These are phyloP conservation scores for Jamesozyma rosinii DNA, from an alignment of 805 yeast genomes.

Conservation along the genomic window DNA sequence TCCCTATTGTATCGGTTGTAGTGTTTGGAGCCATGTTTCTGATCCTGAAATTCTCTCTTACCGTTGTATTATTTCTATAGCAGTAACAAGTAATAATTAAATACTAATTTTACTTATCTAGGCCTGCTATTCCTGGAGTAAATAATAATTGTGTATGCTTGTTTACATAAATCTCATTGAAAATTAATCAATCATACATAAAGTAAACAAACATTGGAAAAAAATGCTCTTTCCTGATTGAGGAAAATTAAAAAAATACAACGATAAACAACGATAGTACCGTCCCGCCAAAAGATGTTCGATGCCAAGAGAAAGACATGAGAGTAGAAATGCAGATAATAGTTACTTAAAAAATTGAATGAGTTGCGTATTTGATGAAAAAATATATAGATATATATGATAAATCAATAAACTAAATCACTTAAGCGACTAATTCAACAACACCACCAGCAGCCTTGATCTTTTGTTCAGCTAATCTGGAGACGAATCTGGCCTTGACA, in stretches of 20 bases:
- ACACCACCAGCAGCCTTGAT: slow-evolving; percentile 99
- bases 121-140: no score
- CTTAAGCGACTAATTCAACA: slow-evolving; percentile 96
- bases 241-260: not conserved
- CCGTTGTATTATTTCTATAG: no score
- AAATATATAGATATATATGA: not conserved
- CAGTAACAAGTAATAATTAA: no score
- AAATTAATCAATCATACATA: not conserved
- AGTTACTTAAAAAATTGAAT: not conserved
- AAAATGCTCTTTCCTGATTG: not conserved
- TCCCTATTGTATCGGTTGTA: not conserved
- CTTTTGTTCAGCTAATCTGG: slow-evolving; percentile 98
- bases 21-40: not conserved
- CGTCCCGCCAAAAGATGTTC: not conserved
- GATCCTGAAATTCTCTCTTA: no score
- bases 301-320: no score
- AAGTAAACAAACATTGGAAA: not conserved
- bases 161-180: not conserved
- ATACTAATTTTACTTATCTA: no score
- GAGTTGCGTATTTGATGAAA: not conserved
- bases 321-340: no score
- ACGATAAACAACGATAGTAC: not conserved
- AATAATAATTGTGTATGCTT: not conserved
- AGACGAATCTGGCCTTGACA: slow-evolving; percentile 98
- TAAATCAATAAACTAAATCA: slow-evolving; percentile 10